Evolutionary conservation across 1,284 basidiomycete genomes (phyloP), one percentile per base, ranked within the genome.

Genomic region (Puccinia brachypodii): DNA sequence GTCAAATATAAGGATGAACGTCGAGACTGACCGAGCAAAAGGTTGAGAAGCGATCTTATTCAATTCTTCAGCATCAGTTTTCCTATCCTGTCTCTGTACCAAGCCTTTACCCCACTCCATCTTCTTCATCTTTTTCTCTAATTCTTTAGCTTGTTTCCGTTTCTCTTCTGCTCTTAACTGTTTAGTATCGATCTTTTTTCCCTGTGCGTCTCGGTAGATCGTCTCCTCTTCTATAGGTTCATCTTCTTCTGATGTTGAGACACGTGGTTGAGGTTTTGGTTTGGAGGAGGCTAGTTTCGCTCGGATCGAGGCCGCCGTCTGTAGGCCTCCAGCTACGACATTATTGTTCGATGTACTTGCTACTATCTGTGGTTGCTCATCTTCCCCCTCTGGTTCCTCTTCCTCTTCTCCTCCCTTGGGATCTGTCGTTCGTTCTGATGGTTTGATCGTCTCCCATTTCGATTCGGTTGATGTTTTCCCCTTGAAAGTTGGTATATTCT

Each of bases 81-180:
- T 92, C 64, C 89, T 88, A 82, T 94, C 92, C 42, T 93, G 92
- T 78, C 92, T 89, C 88, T 99, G 95, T 33, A 94, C 92, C 44
- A 97, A 85, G 33, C 97, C 97, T 87, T 96, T 98, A 0, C 93
- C 94, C 97, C 97, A 99, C 86, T 96, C 93, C 92, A 95, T 93
- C 88, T 94, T 95, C 86, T 92, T 90, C 76, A 92, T 92, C 85
- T 95, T 93, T 86, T 91, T 92, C 87, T 95, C 92, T 86, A 94
- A 91, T 83, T 89, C 88, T 85, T 94, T 92, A 36, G 92, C 89
- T 85, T 94, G 94, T 85, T 90, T 87, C 83, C 91, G 88, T 69
- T 92, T 92, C 50, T 93, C 93, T 84, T 96, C 94, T 22, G 92
- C 95, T 73, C 90, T 90, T 56, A 92, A 92, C 0, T 92, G 90